phyloP scores from a whole-genome alignment of 139 green algal genomes.

The Ulvella scutata region DNA sequence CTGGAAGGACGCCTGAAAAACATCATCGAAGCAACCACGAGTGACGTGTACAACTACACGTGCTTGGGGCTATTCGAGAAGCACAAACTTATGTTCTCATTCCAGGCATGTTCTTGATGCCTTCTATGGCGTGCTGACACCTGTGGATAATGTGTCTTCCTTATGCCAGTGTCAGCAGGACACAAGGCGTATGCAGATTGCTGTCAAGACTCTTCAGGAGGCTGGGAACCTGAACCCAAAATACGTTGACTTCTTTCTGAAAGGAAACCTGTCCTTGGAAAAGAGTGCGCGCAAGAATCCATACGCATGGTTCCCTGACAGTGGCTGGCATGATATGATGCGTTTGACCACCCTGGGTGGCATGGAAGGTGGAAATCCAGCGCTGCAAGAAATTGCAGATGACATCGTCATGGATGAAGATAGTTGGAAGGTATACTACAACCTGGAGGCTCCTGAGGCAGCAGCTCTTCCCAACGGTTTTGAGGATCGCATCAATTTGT shows the following conservation, averaged over 20 bases:
- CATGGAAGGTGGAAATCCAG: slow-evolving; percentile 13
- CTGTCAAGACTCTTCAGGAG: slow-evolving; percentile 56
- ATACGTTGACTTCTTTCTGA: slow-evolving; percentile 77
- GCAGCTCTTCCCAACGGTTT: slow-evolving; percentile 36
- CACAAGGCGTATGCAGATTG: slow-evolving; percentile 34
- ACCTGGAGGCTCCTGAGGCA: slow-evolving; percentile 46
- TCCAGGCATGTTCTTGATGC: slow-evolving; percentile 28
- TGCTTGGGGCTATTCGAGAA: slow-evolving; percentile 64
- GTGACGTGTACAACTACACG: slow-evolving; percentile 67
- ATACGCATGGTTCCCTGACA: slow-evolving; percentile 50
- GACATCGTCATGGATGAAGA: slow-evolving; percentile 44
- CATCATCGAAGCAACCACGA: slow-evolving; percentile 60
- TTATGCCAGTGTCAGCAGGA: neutral
- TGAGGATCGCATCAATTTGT: slow-evolving; percentile 29
- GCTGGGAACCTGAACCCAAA: slow-evolving; percentile 23
- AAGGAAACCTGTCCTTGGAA: slow-evolving; percentile 68
- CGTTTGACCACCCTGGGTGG: slow-evolving; percentile 34
- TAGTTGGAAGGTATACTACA: slow-evolving; percentile 49
- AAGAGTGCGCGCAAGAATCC: slow-evolving; percentile 33
- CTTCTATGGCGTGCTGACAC: neutral
- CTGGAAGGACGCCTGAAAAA: slow-evolving; percentile 47
- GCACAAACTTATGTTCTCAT: slow-evolving; percentile 69
- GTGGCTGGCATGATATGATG: slow-evolving; percentile 74
- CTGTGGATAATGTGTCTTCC: neutral
- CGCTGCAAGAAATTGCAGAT: slow-evolving; percentile 29